phyloP scores from a whole-genome alignment of 176 grass and related monocot species.

The Themeda triandra region DNA sequence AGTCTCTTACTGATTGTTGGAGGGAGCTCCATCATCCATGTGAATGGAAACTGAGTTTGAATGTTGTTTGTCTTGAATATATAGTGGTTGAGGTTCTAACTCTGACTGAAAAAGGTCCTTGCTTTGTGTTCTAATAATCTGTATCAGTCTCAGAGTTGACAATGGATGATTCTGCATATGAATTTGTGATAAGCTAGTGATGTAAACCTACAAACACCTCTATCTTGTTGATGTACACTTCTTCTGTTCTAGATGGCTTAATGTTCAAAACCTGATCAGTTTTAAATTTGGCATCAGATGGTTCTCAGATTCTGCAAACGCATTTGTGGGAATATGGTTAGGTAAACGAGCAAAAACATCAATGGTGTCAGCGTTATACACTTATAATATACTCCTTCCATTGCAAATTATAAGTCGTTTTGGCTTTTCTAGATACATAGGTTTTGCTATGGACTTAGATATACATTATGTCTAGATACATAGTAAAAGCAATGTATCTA shows the following conservation, averaged over 20 bases:
- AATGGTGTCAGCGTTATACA: neutral
- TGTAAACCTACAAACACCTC: neutral
- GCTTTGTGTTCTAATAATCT: neutral
- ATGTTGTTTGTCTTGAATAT: neutral
- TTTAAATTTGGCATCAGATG: neutral
- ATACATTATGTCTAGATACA: no score
- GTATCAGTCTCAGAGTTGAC: neutral
- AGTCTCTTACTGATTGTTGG: neutral
- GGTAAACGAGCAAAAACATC: neutral
- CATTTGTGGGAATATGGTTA: neutral
- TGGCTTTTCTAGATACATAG: no score
- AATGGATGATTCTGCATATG: neutral
- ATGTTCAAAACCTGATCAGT: neutral
- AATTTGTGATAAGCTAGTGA: neutral
- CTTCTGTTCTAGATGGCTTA: constrained; percentile 7
- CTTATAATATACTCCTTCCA: neutral
- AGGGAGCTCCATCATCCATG: constrained; percentile 13
- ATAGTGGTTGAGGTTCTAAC: neutral
- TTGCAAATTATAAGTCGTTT: no score
- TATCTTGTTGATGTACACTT: neutral
- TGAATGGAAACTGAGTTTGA: neutral
- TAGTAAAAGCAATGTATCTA: no score
- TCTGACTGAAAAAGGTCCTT: neutral
- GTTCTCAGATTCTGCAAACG: neutral
- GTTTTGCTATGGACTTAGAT: no score